Evolutionary conservation across 306 rosid genomes (phyloP).

Genomic region (Malus sieversii): DNA sequence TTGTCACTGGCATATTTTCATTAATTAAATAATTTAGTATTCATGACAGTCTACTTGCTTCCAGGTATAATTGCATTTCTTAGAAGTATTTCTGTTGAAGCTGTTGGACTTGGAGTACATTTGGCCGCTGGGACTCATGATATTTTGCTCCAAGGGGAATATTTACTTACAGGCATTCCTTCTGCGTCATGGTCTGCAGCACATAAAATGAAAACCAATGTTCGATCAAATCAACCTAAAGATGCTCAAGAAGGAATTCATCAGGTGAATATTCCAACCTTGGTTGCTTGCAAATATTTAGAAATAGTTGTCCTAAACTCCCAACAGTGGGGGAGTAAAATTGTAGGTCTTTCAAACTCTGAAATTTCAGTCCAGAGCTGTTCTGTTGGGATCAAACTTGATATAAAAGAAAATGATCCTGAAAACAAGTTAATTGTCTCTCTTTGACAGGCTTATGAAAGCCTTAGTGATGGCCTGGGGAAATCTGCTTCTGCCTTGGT

Average conservation of each 20-base stretch:
- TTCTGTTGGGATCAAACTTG: not conserved
- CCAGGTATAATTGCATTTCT: slow-evolving; percentile 90
- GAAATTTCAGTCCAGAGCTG: not conserved
- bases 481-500: slow-evolving; percentile 94
- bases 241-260: slow-evolving; percentile 94
- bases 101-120: slow-evolving; percentile 97
- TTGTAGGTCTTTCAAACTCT: not conserved
- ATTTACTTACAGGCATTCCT: slow-evolving; percentile 56
- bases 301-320: not conserved
- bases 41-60: slow-evolving; percentile 1
- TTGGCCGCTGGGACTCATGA: slow-evolving; percentile 95
- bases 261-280: slow-evolving; percentile 45
- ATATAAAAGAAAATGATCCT: not conserved
- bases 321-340: not conserved
- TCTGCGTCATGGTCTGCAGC: slow-evolving; percentile 33
- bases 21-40: not conserved
- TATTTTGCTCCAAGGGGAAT: slow-evolving; percentile 77
- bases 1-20: not conserved
- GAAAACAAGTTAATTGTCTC: slow-evolving; percentile 14
- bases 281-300: not conserved
- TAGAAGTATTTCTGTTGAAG: slow-evolving; percentile 92
- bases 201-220: slow-evolving; percentile 39
- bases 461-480: slow-evolving; percentile 86
- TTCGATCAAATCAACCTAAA: slow-evolving; percentile 82
- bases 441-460: slow-evolving; percentile 71